Conservation (phyloP, 768 basidiomycete species). For the Psilocybe azurescens region DNA sequence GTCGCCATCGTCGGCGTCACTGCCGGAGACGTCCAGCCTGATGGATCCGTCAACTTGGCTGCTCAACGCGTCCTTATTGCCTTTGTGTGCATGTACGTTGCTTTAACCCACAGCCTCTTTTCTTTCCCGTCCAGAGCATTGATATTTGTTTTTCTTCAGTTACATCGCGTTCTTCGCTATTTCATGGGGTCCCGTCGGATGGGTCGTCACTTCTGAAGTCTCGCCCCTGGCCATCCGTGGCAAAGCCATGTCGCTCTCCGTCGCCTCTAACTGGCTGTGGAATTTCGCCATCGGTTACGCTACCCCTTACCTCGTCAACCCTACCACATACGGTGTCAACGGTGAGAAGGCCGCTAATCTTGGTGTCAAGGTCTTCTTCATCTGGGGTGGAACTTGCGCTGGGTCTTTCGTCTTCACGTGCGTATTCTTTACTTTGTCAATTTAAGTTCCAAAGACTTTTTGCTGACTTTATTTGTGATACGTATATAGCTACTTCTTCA, state of each 20-base stretch:
- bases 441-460: conserved; percentile 40
- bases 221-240: conserved; percentile 81
- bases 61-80: conserved; percentile 65
- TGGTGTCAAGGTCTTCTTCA: conserved; percentile 79
- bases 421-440: conserved; percentile 49
- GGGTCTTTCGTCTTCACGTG: conserved; percentile 74
- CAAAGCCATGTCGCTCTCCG: conserved; percentile 76
- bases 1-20: conserved; percentile 52
- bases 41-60: conserved; percentile 37
- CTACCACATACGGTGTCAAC: conserved; percentile 26
- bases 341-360: conserved; percentile 47
- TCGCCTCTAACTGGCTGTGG: conserved; percentile 62
- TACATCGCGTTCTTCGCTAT: conserved; percentile 48
- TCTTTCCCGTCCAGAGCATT: neutral
- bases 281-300: conserved; percentile 75
- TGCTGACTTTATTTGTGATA: neutral
- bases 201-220: conserved; percentile 75
- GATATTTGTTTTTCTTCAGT: conserved; percentile 3
- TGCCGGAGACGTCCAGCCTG: conserved; percentile 20
- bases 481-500: conserved; percentile 19
- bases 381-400: conserved; percentile 73
- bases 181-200: conserved; percentile 76
- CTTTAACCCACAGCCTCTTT: neutral
- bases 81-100: conserved; percentile 54
- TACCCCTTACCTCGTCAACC: conserved; percentile 62